Evolutionary conservation across 2,329 filamentous ascomycete species (phyloP), one percentile per base, ranked within the genome.

Genomic region (Chalara sp.): DNA sequence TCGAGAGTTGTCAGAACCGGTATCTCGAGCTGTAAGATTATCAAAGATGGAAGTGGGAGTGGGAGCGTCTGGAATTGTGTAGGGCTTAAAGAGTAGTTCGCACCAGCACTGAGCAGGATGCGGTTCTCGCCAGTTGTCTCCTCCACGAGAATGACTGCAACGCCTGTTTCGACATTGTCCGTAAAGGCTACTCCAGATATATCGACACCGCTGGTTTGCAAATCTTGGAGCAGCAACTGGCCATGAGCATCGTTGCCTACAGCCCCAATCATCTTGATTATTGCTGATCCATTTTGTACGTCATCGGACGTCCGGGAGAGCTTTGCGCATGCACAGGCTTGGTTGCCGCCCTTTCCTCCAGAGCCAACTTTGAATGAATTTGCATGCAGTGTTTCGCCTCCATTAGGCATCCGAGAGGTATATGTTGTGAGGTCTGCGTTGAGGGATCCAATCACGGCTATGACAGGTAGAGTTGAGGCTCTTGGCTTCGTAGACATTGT

Each of bases 341-440:
- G 92, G 73, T 97, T 97, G 54, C 90, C 90, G 57, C 92, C 92
- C 72, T 99, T 99, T 52, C 93, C 92, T 61, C 92, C 93, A 32
- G 87, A 84, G 42, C 87, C 90, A 37, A 85, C 89, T 63, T 78
- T 78, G 71, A 95, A 95, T 21, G 81, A 83, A 57, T 75, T 83
- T 45, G 89, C 80, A 2, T 87, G 91, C 47, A 97, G 77, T 3
- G 92, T 97, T 71, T 99, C 92, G 59, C 92, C 93, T 1, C 87
- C 84, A 1, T 77, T 72, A 1, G 93, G 92, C 56, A 96, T 82
- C 56, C 92, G 88, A 5, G 88, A 76, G 33, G 93, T 95, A 62
- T 89, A 84, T 40, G 89, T 91, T 56, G 96, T 88, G 56, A 97
- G 84, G 72, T 99, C 92, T 66, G 89, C 88, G 72, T 97, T 97